These are phyloP conservation scores for Exophiala sideris DNA, from an alignment of 2,329 filamentous ascomycete genomes.

Conservation along the genomic window DNA sequence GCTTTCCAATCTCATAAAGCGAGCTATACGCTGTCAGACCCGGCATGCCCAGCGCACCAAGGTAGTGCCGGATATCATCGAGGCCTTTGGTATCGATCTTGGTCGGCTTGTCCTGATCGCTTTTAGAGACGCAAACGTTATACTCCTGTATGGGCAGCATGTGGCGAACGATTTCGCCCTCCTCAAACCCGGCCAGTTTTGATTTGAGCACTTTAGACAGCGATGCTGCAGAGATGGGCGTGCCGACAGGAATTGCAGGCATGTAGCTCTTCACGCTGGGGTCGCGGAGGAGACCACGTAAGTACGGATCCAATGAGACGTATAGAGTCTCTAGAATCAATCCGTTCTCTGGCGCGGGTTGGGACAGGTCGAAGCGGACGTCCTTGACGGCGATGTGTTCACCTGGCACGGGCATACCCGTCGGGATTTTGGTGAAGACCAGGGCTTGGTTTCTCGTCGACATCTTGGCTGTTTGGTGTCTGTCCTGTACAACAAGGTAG, in stretches of 20 bases:
- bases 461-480: slow-evolving; percentile 8
- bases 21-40: slow-evolving; percentile 72
- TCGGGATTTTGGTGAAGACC: slow-evolving; percentile 68
- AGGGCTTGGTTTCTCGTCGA: slow-evolving; percentile 64
- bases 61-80: slow-evolving; percentile 54
- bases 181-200: slow-evolving; percentile 58
- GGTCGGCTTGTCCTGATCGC: background rate
- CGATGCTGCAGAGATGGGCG: slow-evolving; percentile 62
- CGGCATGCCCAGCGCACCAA: slow-evolving; percentile 75
- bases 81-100: slow-evolving; percentile 13
- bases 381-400: slow-evolving; percentile 67
- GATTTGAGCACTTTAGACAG: slow-evolving; percentile 71
- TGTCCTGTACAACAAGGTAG: background rate
- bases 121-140: slow-evolving; percentile 18
- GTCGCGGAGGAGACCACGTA: slow-evolving; percentile 67
- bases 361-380: slow-evolving; percentile 62
- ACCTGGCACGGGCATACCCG: slow-evolving; percentile 64
- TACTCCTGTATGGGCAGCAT: slow-evolving; percentile 67
- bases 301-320: slow-evolving; percentile 72
- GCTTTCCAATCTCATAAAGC: slow-evolving; percentile 71
- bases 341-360: slow-evolving; percentile 52
- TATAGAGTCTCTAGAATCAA: slow-evolving; percentile 64
- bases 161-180: slow-evolving; percentile 62
- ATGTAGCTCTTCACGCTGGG: slow-evolving; percentile 64
- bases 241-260: slow-evolving; percentile 58